phyloP scores from a whole-genome alignment of 768 basidiomycete genomes.

The Leucosporidium yakuticum region DNA sequence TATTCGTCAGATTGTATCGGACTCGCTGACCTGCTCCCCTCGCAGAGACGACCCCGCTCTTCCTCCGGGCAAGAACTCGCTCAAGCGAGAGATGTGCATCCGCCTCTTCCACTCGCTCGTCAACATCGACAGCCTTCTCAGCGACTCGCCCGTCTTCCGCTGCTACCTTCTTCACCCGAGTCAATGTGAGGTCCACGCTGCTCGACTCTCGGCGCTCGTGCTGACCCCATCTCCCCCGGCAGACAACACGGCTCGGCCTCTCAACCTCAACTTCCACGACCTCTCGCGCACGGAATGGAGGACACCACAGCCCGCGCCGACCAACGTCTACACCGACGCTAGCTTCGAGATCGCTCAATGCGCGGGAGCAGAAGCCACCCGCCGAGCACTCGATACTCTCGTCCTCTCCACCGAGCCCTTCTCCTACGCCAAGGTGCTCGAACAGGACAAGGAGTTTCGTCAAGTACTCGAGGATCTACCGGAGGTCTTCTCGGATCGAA shows the following conservation, averaged over 20 bases:
- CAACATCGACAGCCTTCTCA: slow-evolving; percentile 23
- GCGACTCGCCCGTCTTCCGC: slow-evolving; percentile 22
- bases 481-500: slow-evolving; percentile 1
- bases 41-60: slow-evolving; percentile 28
- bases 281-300: slow-evolving; percentile 26
- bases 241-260: slow-evolving; percentile 30
- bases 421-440: slow-evolving; percentile 16
- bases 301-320: background rate
- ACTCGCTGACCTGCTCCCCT: background rate
- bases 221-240: background rate
- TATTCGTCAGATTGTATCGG: too few relatives aligned
- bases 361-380: slow-evolving; percentile 22
- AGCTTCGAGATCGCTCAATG: slow-evolving; percentile 29
- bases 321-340: slow-evolving; percentile 23
- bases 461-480: slow-evolving; percentile 14
- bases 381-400: slow-evolving; percentile 24
- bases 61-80: slow-evolving; percentile 25
- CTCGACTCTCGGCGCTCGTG: background rate
- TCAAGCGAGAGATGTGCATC: slow-evolving; percentile 27
- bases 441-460: slow-evolving; percentile 27
- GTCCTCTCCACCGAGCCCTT: slow-evolving; percentile 12
- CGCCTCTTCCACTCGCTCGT: slow-evolving; percentile 24
- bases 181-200: slow-evolving; percentile 8
- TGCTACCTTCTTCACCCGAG: slow-evolving; percentile 31
- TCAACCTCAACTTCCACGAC: slow-evolving; percentile 23